Percentiles rank a stretch among this genome's conserved stretches.
Evolutionary conservation across 805 yeast species (phyloP).

Genomic region (Yueomyces sp.): DNA sequence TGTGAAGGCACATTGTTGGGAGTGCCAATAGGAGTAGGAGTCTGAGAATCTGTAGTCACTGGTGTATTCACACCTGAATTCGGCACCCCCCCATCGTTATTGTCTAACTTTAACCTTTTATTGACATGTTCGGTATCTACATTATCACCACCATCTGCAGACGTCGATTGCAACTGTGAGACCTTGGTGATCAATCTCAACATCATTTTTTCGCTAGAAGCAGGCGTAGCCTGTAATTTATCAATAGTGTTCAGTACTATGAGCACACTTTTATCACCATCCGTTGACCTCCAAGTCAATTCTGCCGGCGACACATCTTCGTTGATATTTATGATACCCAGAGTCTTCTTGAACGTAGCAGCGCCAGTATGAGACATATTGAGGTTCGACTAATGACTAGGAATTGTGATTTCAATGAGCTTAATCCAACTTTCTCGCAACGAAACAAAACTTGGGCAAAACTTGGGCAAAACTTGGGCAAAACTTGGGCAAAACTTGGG

Average conservation of each 20-base stretch:
- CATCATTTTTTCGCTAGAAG: conserved; percentile 52
- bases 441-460: too few species aligned
- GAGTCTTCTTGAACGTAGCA: conserved; percentile 38
- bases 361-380: conserved; percentile 37
- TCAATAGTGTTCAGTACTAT: conserved; percentile 31
- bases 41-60: background rate
- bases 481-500: too few species aligned
- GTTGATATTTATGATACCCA: conserved; percentile 41
- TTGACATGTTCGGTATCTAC: background rate
- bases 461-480: too few species aligned
- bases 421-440: too few species aligned
- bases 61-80: background rate
- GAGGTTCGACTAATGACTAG: too few species aligned
- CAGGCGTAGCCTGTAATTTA: conserved; percentile 57
- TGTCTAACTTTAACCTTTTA: background rate
- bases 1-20: conserved; percentile 3
- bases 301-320: conserved; percentile 46
- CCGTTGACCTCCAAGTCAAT: conserved; percentile 39
- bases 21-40: background rate
- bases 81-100: background rate
- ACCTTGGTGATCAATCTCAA: conserved; percentile 39
- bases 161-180: conserved; percentile 10
- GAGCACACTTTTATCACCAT: conserved; percentile 35
- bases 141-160: background rate
- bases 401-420: too few species aligned